Conservation (phyloP, 345 rosid genomes). For the Salix koriyanagi region DNA sequence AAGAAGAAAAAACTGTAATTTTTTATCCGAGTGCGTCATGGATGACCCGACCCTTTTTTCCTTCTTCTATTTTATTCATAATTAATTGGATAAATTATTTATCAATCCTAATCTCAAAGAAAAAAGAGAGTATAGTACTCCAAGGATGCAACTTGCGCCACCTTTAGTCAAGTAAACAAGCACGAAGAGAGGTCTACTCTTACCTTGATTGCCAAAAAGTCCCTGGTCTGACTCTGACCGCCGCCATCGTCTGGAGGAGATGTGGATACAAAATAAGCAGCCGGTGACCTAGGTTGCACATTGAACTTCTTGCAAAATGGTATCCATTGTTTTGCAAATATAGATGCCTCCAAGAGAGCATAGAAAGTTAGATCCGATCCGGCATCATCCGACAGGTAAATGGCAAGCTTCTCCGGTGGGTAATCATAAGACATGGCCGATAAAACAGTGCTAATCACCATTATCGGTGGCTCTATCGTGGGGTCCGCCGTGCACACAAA, state of each 20-base stretch:
- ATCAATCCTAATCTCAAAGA: no score
- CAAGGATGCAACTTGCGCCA: no score
- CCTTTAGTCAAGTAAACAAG: background rate
- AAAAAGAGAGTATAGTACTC: no score
- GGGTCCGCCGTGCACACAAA: slow-evolving; percentile 79
- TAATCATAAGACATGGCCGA: slow-evolving; percentile 58
- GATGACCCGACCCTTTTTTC: background rate
- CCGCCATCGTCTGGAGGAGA: background rate
- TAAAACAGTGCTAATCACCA: slow-evolving; percentile 66
- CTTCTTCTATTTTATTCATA: background rate
- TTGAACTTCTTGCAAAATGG: slow-evolving; percentile 52
- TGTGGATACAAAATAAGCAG: slow-evolving; percentile 37
- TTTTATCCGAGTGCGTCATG: background rate
- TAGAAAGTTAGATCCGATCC: slow-evolving; percentile 56
- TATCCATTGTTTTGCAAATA: slow-evolving; percentile 54
- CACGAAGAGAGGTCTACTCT: no score
- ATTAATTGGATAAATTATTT: background rate
- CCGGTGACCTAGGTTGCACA: slow-evolving; percentile 59
- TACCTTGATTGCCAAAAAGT: slow-evolving; percentile 20
- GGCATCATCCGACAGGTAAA: slow-evolving; percentile 69
- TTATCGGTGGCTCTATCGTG: slow-evolving; percentile 58
- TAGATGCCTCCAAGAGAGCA: slow-evolving; percentile 51
- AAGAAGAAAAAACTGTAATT: background rate
- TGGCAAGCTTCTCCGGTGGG: slow-evolving; percentile 51
- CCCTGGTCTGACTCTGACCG: background rate